These are phyloP conservation scores for Phytophthora colocasiae DNA, from an alignment of 352 stramenopile species.

Conservation along the genomic window DNA sequence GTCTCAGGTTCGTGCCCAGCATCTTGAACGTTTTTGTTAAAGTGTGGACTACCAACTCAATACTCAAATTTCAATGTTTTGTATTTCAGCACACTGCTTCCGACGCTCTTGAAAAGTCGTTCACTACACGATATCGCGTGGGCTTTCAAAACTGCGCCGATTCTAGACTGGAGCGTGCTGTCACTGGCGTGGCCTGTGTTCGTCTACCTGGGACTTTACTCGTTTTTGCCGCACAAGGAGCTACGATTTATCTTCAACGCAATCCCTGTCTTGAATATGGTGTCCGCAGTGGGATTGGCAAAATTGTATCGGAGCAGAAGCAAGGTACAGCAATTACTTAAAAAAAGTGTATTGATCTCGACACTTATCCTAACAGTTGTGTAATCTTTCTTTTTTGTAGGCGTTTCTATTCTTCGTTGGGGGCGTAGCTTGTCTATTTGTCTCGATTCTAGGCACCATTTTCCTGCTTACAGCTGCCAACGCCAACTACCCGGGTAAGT, in stretches of 20 bases:
- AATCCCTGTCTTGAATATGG: conserved; percentile 96
- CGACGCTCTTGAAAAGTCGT: conserved; percentile 42
- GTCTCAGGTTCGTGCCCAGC: conserved; percentile 55
- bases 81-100: conserved; percentile 48
- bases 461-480: conserved; percentile 81
- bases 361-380: no score
- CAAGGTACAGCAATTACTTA: conserved; percentile 49
- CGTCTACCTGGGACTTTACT: conserved; percentile 96
- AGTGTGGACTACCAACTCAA: not conserved
- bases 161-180: conserved; percentile 62
- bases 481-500: conserved; percentile 94
- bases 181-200: conserved; percentile 72
- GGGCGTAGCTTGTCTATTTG: conserved; percentile 52
- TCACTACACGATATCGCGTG: conserved; percentile 53
- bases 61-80: not conserved
- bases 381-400: conserved; percentile 32
- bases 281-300: conserved; percentile 81
- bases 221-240: conserved; percentile 98
- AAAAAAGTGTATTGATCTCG: no score
- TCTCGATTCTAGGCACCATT: conserved; percentile 50
- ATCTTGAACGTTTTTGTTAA: not conserved
- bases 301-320: conserved; percentile 72
- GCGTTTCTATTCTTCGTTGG: conserved; percentile 57
- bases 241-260: conserved; percentile 98
- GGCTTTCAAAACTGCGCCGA: conserved; percentile 43